A percentile compares a stretch with the other conserved stretches of the same genome.
Evolutionary conservation across 441 rosid genomes (phyloP).

Genomic region (Macaranga tanarius): DNA sequence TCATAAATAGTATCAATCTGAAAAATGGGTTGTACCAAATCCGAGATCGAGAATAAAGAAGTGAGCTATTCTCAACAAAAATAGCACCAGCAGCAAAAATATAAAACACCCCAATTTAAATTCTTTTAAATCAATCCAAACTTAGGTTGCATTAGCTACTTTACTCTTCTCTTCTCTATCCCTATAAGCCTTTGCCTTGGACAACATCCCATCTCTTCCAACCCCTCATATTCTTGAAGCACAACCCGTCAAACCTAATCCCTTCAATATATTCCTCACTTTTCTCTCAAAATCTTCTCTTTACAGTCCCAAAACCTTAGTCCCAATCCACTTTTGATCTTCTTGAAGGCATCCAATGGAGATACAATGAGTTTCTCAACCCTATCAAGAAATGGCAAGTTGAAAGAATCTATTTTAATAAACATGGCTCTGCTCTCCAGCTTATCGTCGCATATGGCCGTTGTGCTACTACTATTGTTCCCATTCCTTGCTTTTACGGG

Average conservation of each 20-base stretch:
- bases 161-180: conserved; percentile 51
- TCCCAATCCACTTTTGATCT: conserved; percentile 57
- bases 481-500: conserved; percentile 82
- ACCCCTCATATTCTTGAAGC: conserved; percentile 55
- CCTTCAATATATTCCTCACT: conserved; percentile 55
- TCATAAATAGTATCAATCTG: too few species aligned
- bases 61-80: conserved; percentile 31
- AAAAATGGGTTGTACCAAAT: too few species aligned
- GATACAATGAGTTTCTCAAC: conserved; percentile 91
- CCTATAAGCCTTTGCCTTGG: conserved; percentile 63
- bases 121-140: conserved; percentile 25
- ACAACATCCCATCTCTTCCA: conserved; percentile 36
- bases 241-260: conserved; percentile 44
- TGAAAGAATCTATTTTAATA: conserved; percentile 88
- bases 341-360: conserved; percentile 92
- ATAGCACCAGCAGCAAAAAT: too few species aligned
- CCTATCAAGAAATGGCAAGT: conserved; percentile 91
- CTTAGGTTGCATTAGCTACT: conserved; percentile 59
- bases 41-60: too few species aligned
- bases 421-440: conserved; percentile 86
- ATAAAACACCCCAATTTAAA: conserved; percentile 24
- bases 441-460: conserved; percentile 84
- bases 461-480: conserved; percentile 77
- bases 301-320: conserved; percentile 78
- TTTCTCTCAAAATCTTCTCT: conserved; percentile 58